Conservation (phyloP, 352 stramenopile species). For the Lagenidium giganteum region DNA sequence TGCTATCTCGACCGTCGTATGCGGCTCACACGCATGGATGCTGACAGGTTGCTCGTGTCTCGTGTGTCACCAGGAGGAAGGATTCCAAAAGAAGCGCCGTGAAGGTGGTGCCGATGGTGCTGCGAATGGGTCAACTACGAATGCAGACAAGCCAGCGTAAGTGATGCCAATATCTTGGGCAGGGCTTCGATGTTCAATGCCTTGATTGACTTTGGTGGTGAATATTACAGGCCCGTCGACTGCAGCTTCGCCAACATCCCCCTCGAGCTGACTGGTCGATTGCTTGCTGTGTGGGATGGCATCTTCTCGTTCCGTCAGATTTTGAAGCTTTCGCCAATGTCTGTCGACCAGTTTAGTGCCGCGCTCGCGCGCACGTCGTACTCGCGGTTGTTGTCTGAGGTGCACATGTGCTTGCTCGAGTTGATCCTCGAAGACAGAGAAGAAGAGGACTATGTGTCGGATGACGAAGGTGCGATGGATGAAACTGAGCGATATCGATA, state of each 20-base stretch:
- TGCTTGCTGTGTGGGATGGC: constrained; percentile 76
- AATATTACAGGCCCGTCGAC: constrained; percentile 27
- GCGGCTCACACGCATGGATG: too few species aligned
- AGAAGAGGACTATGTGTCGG: constrained; percentile 82
- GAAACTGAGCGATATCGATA: constrained; percentile 76
- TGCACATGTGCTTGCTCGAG: constrained; percentile 85
- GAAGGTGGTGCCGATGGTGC: constrained; percentile 41
- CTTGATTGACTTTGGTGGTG: constrained; percentile 1
- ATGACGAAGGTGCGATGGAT: constrained; percentile 80
- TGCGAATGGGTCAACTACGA: too few species aligned
- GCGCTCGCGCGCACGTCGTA: constrained; percentile 38
- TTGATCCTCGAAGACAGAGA: constrained; percentile 77
- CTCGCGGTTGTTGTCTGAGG: constrained; percentile 56
- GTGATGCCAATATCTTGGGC: constrained; percentile 15
- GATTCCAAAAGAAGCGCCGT: constrained; percentile 64
- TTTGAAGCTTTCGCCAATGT: constrained; percentile 51
- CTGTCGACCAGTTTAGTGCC: constrained; percentile 56
- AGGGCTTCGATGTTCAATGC: background rate
- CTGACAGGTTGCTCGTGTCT: too few species aligned
- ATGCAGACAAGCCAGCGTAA: constrained; percentile 61
- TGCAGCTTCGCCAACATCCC: constrained; percentile 57
- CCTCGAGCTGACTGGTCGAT: constrained; percentile 31
- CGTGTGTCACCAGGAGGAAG: constrained; percentile 41
- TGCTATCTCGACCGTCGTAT: too few species aligned
- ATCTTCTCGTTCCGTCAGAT: constrained; percentile 70